A percentile compares a stretch with the other conserved stretches of the same genome.
Evolutionary conservation across 345 rosid species (phyloP).

Genomic region (Linum tenue): DNA sequence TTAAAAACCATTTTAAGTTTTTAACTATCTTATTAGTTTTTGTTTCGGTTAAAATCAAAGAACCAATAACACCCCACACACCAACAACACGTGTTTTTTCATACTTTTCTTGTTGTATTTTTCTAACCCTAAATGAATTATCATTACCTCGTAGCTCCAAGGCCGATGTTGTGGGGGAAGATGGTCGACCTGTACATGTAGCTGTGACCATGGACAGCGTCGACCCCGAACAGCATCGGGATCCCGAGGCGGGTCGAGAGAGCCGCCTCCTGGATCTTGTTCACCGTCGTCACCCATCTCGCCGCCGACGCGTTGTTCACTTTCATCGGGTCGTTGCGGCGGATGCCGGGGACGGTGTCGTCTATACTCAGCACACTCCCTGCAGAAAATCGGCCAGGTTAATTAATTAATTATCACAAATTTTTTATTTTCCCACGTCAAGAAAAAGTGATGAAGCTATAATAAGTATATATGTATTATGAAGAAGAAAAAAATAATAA

Average conservation of each 20-base stretch:
- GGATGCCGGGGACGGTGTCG: background rate
- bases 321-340: too few relatives aligned
- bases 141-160: too few relatives aligned
- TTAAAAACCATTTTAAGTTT: too few relatives aligned
- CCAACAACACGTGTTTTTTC: too few relatives aligned
- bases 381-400: background rate
- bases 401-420: too few relatives aligned
- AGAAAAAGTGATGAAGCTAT: background rate
- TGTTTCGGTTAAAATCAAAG: too few relatives aligned
- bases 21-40: too few relatives aligned
- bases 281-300: background rate
- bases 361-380: constrained; percentile 1
- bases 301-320: background rate
- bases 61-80: too few relatives aligned
- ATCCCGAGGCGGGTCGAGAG: constrained; percentile 3
- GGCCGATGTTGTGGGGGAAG: constrained; percentile 9
- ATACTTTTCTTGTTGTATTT: too few relatives aligned
- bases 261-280: background rate
- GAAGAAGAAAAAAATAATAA: background rate
- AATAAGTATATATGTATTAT: too few relatives aligned
- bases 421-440: background rate
- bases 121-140: too few relatives aligned
- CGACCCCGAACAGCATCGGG: constrained; percentile 3
- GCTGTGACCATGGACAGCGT: constrained; percentile 10
- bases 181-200: background rate